Conservation (phyloP, 2,329 filamentous ascomycete species). For the Colletotrichum chlorophyti region DNA sequence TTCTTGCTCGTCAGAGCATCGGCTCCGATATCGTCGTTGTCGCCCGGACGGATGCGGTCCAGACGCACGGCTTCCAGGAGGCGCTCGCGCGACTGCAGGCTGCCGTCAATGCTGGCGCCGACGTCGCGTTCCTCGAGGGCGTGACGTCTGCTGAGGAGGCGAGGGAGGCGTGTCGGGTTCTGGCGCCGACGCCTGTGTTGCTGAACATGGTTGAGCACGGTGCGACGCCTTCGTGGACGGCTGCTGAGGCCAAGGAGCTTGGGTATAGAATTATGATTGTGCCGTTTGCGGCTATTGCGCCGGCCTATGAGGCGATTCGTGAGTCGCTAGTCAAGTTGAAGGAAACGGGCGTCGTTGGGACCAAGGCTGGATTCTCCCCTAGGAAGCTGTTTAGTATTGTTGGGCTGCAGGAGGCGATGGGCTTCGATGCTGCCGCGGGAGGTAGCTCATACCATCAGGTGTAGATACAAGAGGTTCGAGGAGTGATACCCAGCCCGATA, state of each 20-base stretch:
- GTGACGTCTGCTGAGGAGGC: conserved; percentile 59
- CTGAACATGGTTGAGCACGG: conserved; percentile 66
- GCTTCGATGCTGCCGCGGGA: conserved; percentile 46
- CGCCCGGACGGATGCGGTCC: conserved; percentile 67
- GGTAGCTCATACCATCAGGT: conserved; percentile 19
- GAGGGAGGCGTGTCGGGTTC: conserved; percentile 48
- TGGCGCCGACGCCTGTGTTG: conserved; percentile 57
- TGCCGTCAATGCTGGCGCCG: conserved; percentile 62
- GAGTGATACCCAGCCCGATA: no score
- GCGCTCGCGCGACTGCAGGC: conserved; percentile 56
- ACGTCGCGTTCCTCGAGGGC: conserved; percentile 67
- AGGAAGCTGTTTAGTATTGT: conserved; percentile 58
- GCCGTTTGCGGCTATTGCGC: conserved; percentile 55
- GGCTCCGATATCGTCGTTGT: conserved; percentile 68
- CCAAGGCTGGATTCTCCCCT: conserved; percentile 51
- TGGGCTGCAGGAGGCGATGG: conserved; percentile 56
- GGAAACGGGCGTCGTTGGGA: conserved; percentile 42
- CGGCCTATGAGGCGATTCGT: conserved; percentile 51
- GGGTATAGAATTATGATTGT: conserved; percentile 68
- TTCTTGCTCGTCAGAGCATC: conserved; percentile 52
- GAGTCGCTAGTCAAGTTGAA: conserved; percentile 46
- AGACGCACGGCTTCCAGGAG: conserved; percentile 62
- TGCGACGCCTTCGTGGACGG: conserved; percentile 59
- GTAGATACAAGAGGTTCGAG: no score
- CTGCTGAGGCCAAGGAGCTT: conserved; percentile 58